Base-by-base conservation (phyloP, 371 early-diverging fungal genomes). In the Zychaea mexicana region DNA sequence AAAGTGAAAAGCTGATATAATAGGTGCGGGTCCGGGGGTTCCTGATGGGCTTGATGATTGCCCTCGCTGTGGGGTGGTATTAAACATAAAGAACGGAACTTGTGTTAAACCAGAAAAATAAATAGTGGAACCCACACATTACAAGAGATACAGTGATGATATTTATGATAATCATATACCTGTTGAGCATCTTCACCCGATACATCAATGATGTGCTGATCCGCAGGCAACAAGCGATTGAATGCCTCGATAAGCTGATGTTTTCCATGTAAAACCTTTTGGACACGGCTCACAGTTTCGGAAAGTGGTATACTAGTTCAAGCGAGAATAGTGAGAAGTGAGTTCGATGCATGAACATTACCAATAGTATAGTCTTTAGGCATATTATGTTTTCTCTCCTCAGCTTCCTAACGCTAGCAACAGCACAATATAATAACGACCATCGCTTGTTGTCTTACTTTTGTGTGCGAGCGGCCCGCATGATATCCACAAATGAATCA, bases 201-300 rank as follows among this genome's bases (percentile, higher is more conserved):
- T 87, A 63, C 91, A 87, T 71, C 94, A 94, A 31, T 27, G 60
- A 98, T 95, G 49, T 90, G 89, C 72, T 95, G 98, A 1, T 98
- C 98, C 19, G 94, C 92, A 12, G 99, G 99, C 49, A 99, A 71
- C 72, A 99, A 99, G 2, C 98, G 96, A 78, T 99, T 99, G 82
- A 99, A 99, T 32, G 97, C 98, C 57, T 85, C 91, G 19, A 99
- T 94, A 36, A 99, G 88, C 32, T 84, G 67, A 33, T 96, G 94
- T 62, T 98, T 93, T 31, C 94, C 96, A 55, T 89, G 84, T 68
- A 99, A 99, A 55, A 99, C 82, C 4, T 66, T 83, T 30, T 96
- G 95, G 4, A 99, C 98, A 33, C 97, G 91, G 72, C 99, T 97
- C 0, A 99, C 99, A 19, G 26, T 36, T 94, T 98, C 38, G 12